phyloP scores from a whole-genome alignment of 108 stramenopile species.

The Stephanodiscus minutulus region DNA sequence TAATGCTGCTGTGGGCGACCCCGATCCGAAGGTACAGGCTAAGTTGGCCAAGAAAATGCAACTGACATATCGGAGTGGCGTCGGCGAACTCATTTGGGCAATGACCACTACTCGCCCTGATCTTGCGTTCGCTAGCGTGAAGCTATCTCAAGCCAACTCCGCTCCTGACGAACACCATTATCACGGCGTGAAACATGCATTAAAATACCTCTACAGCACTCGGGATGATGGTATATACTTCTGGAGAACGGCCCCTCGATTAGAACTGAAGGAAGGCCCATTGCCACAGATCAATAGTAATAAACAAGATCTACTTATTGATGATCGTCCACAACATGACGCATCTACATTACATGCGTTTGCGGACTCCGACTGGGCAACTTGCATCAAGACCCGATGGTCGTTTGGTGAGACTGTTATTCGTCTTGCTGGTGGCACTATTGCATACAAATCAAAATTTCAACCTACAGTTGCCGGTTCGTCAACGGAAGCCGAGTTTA shows the following conservation, averaged over 20 bases:
- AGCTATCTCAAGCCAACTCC: not conserved
- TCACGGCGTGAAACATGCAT: not conserved
- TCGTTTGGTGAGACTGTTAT: slow-evolving; percentile 23
- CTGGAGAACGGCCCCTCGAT: not conserved
- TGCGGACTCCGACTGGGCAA: slow-evolving; percentile 28
- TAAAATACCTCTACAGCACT: not conserved
- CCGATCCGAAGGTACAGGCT: not conserved
- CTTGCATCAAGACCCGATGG: slow-evolving; percentile 7
- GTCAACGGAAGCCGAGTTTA: not conserved
- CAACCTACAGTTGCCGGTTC: slow-evolving; percentile 32
- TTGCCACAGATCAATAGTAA: not conserved
- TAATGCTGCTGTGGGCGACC: not conserved
- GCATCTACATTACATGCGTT: slow-evolving; percentile 9
- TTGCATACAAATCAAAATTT: slow-evolving; percentile 11
- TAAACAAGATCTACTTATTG: not conserved
- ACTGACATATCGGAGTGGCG: not conserved
- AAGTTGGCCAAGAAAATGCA: not conserved
- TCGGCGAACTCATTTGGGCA: not conserved
- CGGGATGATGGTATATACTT: not conserved
- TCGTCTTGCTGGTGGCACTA: not conserved
- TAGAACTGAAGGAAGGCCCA: slow-evolving; percentile 16
- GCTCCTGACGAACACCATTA: not conserved
- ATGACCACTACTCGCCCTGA: not conserved
- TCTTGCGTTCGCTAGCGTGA: not conserved
- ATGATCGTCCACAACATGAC: not conserved